Evolutionary conservation across 2,329 filamentous ascomycete species (phyloP).

Genomic region (Drechmeria coniospora): DNA sequence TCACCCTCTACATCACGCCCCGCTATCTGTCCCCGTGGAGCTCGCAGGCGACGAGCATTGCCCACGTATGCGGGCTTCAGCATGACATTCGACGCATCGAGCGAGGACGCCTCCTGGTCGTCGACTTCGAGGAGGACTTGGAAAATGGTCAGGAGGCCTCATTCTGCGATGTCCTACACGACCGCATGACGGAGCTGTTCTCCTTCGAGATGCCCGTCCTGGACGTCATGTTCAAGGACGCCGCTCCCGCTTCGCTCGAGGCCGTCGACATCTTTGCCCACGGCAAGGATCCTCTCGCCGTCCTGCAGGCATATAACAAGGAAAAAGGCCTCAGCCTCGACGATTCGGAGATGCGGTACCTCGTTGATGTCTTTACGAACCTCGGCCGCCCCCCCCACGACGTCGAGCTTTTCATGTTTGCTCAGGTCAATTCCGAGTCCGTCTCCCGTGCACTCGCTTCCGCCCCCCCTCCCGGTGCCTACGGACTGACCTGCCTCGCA

Average conservation of each 20-base stretch:
- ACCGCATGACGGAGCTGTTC: constrained; percentile 90
- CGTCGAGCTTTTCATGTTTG: constrained; percentile 98
- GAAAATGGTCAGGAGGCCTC: constrained; percentile 31
- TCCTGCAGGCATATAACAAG: constrained; percentile 71
- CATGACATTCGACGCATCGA: constrained; percentile 63
- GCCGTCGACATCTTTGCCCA: constrained; percentile 60
- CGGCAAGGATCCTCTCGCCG: constrained; percentile 48
- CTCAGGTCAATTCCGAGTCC: constrained; percentile 87
- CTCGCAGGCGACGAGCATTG: constrained; percentile 87
- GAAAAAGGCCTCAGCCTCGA: constrained; percentile 76
- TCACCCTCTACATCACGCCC: constrained; percentile 60
- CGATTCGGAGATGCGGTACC: constrained; percentile 77
- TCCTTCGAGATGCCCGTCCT: constrained; percentile 51
- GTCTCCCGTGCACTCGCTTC: not conserved
- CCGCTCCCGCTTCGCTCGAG: constrained; percentile 44
- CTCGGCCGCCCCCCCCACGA: constrained; percentile 56
- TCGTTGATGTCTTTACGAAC: constrained; percentile 46
- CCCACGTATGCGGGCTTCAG: constrained; percentile 75
- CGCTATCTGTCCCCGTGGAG: constrained; percentile 93
- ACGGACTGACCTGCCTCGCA: constrained; percentile 1
- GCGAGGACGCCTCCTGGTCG: constrained; percentile 64
- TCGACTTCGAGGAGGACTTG: constrained; percentile 37
- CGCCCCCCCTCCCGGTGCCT: not conserved
- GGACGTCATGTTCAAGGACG: constrained; percentile 63
- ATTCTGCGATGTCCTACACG: constrained; percentile 61